Conservation (phyloP, 2,329 filamentous ascomycete species). For the Talaromyces piceae region DNA sequence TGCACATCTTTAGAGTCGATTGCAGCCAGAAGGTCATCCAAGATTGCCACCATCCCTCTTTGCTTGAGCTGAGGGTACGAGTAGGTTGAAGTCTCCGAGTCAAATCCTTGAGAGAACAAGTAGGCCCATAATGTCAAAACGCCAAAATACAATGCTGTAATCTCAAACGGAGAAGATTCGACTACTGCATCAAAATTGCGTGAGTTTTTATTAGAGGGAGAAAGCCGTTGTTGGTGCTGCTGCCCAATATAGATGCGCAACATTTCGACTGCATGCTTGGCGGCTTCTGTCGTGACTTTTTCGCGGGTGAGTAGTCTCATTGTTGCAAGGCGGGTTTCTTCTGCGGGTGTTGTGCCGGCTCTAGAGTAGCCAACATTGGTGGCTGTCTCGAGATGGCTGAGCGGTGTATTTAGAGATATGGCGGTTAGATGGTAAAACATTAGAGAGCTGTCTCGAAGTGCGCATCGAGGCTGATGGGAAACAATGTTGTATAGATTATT, state of each 20-base stretch:
- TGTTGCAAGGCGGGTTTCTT: background rate
- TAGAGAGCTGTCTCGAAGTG: background rate
- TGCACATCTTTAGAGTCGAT: background rate
- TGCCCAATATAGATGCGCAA: conserved; percentile 1
- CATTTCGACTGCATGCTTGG: background rate
- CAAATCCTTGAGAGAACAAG: background rate
- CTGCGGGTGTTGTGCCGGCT: background rate
- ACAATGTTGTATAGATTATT: background rate
- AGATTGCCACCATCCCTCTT: background rate
- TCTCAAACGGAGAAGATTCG: background rate
- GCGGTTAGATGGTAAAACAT: background rate
- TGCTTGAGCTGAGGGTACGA: background rate
- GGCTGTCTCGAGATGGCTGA: background rate
- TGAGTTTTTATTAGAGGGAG: background rate
- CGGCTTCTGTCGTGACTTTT: background rate
- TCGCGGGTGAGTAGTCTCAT: background rate
- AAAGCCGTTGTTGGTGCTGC: background rate
- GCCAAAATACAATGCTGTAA: background rate
- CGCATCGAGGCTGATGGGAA: background rate
- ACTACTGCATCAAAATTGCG: background rate
- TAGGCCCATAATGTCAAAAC: background rate
- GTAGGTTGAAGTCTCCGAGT: background rate
- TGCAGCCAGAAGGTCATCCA: background rate
- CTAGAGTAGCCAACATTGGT: background rate
- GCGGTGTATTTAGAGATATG: background rate